Evolutionary conservation across 2,329 filamentous ascomycete species (phyloP).

Genomic region (Chaetomium strumarium): DNA sequence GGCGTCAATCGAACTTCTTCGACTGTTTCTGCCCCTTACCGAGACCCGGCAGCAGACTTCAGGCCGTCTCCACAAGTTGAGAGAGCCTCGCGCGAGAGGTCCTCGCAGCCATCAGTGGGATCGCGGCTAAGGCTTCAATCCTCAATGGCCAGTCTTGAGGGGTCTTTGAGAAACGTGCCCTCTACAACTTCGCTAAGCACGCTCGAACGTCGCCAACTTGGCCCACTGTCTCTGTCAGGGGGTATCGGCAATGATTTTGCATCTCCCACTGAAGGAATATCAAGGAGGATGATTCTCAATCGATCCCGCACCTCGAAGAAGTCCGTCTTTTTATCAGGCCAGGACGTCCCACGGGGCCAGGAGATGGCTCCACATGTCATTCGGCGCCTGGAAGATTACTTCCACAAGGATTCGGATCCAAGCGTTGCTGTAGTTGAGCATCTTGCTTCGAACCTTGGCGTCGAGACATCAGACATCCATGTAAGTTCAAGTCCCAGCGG

Average conservation of each 20-base stretch:
- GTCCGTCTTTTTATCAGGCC: conserved; percentile 32
- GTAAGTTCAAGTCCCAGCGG: conserved; percentile 27
- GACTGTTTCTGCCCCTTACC: not conserved
- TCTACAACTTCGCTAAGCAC: conserved; percentile 16
- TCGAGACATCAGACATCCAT: conserved; percentile 46
- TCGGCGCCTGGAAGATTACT: conserved; percentile 48
- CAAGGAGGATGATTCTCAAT: conserved; percentile 40
- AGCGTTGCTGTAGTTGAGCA: conserved; percentile 47
- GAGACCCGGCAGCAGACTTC: conserved; percentile 1
- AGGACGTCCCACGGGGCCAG: conserved; percentile 38
- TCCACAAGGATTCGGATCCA: conserved; percentile 41
- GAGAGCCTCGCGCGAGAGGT: not conserved
- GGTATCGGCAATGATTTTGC: conserved; percentile 10
- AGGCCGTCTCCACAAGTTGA: conserved; percentile 6
- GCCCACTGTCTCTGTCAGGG: conserved; percentile 18
- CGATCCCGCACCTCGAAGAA: conserved; percentile 38
- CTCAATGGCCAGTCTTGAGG: conserved; percentile 6
- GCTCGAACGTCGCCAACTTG: conserved; percentile 15
- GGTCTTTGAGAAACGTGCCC: conserved; percentile 13
- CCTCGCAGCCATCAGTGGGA: not conserved
- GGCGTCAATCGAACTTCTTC: conserved; percentile 5
- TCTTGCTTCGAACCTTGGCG: conserved; percentile 48
- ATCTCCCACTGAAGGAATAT: conserved; percentile 28
- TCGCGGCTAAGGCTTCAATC: not conserved
- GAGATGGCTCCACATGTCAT: conserved; percentile 45